Evolutionary conservation across 2,329 filamentous ascomycete species (phyloP), one percentile per base, ranked within the genome.

Genomic region (Scleromitrula shiraiana): DNA sequence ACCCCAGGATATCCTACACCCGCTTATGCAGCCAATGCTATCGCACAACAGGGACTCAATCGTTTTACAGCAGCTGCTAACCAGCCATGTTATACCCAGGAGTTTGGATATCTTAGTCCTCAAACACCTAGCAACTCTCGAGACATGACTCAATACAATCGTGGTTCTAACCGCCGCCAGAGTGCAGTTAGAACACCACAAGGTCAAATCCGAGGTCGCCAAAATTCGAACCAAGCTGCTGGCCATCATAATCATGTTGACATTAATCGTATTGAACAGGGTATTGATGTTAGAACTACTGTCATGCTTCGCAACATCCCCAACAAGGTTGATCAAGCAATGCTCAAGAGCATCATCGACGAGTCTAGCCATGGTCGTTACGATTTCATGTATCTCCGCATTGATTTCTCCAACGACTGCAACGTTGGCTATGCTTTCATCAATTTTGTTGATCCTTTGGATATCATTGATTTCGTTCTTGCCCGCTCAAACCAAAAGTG

Each of bases 391-490:
- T 98, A 98, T 64, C 70, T 97, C 44, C 83, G 93, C 32, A 97
- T 97, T 59, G 86, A 90, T 64, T 90, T 90, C 58, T 80, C 80
- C 46, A 88, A 88, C 59, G 81, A 88, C 54, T 88, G 85, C 82
- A 90, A 89, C 64, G 91, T 97, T 50, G 93, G 93, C 38, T 97
- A 97, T 66, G 91, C 89, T 0, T 98, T 97, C 67, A 88, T 98
- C 69, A 96, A 98, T 67, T 96, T 97, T 59, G 78, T 82, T 36
- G 82, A 89, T 79, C 80, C 87, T 0, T 70, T 83, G 51, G 80
- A 87, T 64, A 88, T 93, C 51, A 78, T 88, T 46, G 72, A 81
- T 82, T 89, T 91, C 63, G 81, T 87, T 46, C 75, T 78, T 48
- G 77, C 78, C 17, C 76, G 83, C 47, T 78, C 80, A 47, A 87